Conservation (phyloP, 225 moss, liverwort and hornwort species). For the Ulota crispa region DNA sequence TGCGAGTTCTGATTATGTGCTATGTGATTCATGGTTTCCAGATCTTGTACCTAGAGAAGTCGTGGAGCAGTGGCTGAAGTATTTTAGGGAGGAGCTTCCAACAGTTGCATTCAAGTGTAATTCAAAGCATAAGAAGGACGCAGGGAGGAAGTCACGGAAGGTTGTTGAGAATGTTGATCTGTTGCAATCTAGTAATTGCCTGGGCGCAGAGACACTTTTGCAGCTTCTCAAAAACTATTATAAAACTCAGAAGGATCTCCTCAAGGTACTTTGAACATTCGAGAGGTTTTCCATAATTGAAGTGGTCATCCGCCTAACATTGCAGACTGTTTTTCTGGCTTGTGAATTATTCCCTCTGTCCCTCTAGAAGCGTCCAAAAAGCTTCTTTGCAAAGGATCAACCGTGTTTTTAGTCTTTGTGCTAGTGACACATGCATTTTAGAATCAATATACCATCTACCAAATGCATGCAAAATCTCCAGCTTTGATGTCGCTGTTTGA, state of each 20-base stretch:
- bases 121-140: slow-evolving; percentile 62
- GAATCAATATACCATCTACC: too few relatives aligned
- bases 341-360: neutral
- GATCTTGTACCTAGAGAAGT: slow-evolving; percentile 86
- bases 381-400: too few relatives aligned
- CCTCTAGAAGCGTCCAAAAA: too few relatives aligned
- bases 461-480: too few relatives aligned
- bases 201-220: slow-evolving; percentile 82
- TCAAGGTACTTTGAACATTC: neutral
- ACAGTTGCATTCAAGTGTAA: slow-evolving; percentile 89
- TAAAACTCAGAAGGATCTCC: slow-evolving; percentile 66
- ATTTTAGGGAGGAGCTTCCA: slow-evolving; percentile 78
- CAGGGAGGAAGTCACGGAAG: slow-evolving; percentile 62
- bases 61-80: slow-evolving; percentile 87
- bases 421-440: too few relatives aligned
- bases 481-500: too few relatives aligned
- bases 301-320: neutral
- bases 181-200: slow-evolving; percentile 68
- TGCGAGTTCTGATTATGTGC: neutral
- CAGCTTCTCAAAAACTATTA: slow-evolving; percentile 82
- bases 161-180: slow-evolving; percentile 44
- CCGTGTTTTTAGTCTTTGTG: too few relatives aligned
- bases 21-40: slow-evolving; percentile 22
- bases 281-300: neutral
- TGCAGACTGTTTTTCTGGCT: neutral